Conservation (phyloP, 2,329 filamentous ascomycete genomes). For the Cercospora sp. region DNA sequence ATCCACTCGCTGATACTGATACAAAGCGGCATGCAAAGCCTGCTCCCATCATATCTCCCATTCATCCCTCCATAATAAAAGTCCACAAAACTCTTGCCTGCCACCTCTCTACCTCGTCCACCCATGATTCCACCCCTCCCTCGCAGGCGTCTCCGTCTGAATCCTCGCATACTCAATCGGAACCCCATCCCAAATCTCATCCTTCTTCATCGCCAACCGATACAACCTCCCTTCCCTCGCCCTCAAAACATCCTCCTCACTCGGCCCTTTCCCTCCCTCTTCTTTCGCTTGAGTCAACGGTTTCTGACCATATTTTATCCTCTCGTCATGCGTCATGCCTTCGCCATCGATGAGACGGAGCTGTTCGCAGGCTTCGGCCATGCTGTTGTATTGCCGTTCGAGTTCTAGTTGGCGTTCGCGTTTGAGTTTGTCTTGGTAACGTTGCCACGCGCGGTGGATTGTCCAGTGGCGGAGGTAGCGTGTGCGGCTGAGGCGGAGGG, state of each 20-base stretch:
- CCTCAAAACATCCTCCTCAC: conserved; percentile 44
- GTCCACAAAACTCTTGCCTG: background rate
- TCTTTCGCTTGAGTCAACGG: background rate
- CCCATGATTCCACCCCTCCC: conserved; percentile 84
- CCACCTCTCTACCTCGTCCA: conserved; percentile 66
- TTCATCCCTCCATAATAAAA: too few relatives aligned
- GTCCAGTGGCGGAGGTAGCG: conserved; percentile 95
- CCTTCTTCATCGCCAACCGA: conserved; percentile 86
- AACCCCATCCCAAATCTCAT: conserved; percentile 74
- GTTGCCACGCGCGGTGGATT: conserved; percentile 92
- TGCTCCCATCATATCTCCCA: background rate
- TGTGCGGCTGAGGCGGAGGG: conserved; percentile 84
- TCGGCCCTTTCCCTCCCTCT: conserved; percentile 28
- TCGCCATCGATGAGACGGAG: conserved; percentile 57
- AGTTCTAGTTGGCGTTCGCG: conserved; percentile 67
- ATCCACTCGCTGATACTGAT: background rate
- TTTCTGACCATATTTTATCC: conserved; percentile 25
- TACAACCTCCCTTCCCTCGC: conserved; percentile 65
- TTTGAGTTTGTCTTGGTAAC: conserved; percentile 71
- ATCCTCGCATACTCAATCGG: conserved; percentile 88
- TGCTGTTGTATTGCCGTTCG: conserved; percentile 76
- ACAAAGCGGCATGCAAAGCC: background rate
- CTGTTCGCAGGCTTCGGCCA: conserved; percentile 83
- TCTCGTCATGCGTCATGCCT: conserved; percentile 41
- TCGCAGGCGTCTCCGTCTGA: conserved; percentile 79